Evolutionary conservation across 2,329 filamentous ascomycete species (phyloP).

Genomic region (Fusarium papillatum): DNA sequence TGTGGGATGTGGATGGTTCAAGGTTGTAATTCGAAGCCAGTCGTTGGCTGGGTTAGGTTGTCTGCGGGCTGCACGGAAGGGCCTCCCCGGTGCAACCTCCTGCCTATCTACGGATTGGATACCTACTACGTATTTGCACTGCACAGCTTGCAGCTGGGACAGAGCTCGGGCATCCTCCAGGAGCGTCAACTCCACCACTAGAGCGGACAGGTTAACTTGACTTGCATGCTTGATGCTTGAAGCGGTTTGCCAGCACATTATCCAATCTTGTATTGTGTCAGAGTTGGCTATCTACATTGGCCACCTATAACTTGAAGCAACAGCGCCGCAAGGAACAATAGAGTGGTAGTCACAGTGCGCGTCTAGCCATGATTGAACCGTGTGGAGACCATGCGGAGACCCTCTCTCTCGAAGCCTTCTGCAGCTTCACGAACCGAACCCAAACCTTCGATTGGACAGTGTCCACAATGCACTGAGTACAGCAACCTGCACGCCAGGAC

Average conservation of each 20-base stretch:
- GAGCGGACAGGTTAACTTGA: background rate
- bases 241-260: background rate
- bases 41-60: conserved; percentile 10
- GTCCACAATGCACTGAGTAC: conserved; percentile 4
- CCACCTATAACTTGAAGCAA: background rate
- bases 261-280: background rate
- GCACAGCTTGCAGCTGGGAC: conserved; percentile 1
- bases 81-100: conserved; percentile 18
- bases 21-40: conserved; percentile 7
- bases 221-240: background rate
- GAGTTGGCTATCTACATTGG: background rate
- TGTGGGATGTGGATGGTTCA: conserved; percentile 5
- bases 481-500: background rate
- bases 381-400: conserved; percentile 12
- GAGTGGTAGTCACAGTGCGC: background rate
- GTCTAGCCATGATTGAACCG: background rate
- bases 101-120: background rate
- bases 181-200: background rate
- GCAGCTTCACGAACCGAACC: conserved; percentile 10
- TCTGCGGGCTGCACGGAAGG: conserved; percentile 20
- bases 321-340: background rate
- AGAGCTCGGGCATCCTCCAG: conserved; percentile 8
- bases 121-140: background rate
- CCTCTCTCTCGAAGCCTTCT: conserved; percentile 16
- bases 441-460: conserved; percentile 20